Evolutionary conservation across 164 flowering plant species (phyloP).

Genomic region (Chimonanthus praecox): DNA sequence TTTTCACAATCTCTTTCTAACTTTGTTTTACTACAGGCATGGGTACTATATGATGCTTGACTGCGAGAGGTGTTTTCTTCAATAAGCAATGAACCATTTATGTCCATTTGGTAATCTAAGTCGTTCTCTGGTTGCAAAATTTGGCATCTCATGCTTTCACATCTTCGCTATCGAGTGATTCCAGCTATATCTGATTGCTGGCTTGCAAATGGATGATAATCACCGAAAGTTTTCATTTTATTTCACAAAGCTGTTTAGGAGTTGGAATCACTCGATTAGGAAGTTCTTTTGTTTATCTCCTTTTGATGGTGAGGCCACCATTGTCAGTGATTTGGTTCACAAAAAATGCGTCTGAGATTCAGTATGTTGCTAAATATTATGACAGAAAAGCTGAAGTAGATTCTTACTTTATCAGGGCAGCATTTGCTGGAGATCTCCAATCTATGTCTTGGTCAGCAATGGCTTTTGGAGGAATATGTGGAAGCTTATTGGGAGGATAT

Average conservation of each 20-base stretch:
- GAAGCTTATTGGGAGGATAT: conserved; percentile 87
- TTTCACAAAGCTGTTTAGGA: too few relatives aligned
- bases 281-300: too few relatives aligned
- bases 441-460: conserved; percentile 84
- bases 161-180: not conserved
- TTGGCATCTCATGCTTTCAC: not conserved
- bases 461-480: conserved; percentile 92
- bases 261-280: not conserved
- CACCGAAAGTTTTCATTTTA: not conserved
- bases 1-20: not conserved
- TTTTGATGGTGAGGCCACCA: not conserved
- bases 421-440: conserved; percentile 94
- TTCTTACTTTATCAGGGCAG: conserved; percentile 42
- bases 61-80: not conserved
- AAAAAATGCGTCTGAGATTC: not conserved
- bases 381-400: conserved; percentile 2
- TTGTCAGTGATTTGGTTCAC: not conserved
- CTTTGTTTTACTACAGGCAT: not conserved
- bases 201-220: not conserved
- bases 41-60: not conserved
- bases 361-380: too few relatives aligned
- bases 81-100: too few relatives aligned
- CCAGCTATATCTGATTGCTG: not conserved
- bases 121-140: not conserved
- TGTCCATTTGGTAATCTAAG: not conserved